phyloP scores from a whole-genome alignment of 352 stramenopile genomes.

The Albugo laibachii region DNA sequence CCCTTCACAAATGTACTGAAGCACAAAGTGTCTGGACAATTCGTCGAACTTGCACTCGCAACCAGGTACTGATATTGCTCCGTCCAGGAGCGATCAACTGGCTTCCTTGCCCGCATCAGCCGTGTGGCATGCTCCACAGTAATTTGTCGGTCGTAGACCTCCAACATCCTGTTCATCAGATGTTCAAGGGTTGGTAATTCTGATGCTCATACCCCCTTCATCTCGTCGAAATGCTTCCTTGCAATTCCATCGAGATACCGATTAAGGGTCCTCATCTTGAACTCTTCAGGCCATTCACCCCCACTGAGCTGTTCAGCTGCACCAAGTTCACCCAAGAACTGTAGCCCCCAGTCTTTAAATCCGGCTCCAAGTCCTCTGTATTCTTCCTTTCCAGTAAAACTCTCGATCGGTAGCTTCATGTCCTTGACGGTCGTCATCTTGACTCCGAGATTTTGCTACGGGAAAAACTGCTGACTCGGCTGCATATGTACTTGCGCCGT shows the following conservation, averaged over 20 bases:
- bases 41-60: neutral
- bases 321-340: neutral
- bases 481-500: too few species aligned
- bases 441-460: neutral
- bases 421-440: neutral
- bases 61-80: slow-evolving; percentile 1
- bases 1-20: too few species aligned
- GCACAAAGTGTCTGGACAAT: too few species aligned
- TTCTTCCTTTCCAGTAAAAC: neutral
- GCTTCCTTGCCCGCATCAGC: neutral
- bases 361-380: neutral
- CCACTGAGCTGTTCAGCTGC: neutral
- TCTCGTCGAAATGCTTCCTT: neutral
- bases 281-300: neutral
- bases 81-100: neutral
- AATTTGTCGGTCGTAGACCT: neutral
- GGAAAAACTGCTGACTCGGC: too few species aligned
- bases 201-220: too few species aligned
- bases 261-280: neutral
- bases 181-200: neutral
- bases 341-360: neutral
- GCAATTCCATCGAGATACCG: neutral
- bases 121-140: neutral
- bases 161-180: neutral
- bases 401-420: neutral